Evolutionary conservation across 140 eudicot genomes (phyloP).

Genomic region (Oenanthe javanica): DNA sequence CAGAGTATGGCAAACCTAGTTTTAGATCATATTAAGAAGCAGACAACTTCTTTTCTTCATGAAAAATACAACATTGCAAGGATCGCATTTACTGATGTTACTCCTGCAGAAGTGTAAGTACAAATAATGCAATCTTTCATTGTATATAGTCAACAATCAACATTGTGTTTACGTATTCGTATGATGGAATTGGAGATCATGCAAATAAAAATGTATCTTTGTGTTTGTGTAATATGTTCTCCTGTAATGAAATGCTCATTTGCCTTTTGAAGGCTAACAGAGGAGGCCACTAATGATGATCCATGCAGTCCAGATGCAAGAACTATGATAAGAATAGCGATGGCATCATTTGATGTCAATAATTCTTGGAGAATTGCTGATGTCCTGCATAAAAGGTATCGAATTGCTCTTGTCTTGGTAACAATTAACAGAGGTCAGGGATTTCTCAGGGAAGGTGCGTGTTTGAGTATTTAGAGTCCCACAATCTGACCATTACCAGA

Average conservation of each 20-base stretch:
- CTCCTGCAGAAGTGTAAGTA: constrained; percentile 28
- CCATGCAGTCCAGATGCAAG: constrained; percentile 21
- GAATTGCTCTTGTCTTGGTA: no score
- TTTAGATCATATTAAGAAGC: constrained; percentile 17
- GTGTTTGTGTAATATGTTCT: neutral
- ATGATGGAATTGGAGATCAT: neutral
- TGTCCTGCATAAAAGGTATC: constrained; percentile 17
- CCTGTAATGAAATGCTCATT: neutral
- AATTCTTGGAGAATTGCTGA: constrained; percentile 27
- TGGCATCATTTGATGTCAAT: constrained; percentile 21
- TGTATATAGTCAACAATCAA: no score
- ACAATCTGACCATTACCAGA: neutral
- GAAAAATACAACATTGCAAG: constrained; percentile 23
- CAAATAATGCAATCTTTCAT: no score
- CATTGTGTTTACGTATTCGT: neutral
- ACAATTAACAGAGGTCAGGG: neutral
- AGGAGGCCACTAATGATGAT: constrained; percentile 22
- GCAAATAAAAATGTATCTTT: neutral
- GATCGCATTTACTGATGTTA: constrained; percentile 21
- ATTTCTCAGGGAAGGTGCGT: neutral
- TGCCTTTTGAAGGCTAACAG: constrained; percentile 14
- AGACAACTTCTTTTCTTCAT: constrained; percentile 19
- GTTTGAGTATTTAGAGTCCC: neutral
- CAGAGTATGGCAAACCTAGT: constrained; percentile 19
- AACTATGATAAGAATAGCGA: constrained; percentile 23